Conservation (phyloP, 2,329 filamentous ascomycete species). For the Trichoderma sp. region DNA sequence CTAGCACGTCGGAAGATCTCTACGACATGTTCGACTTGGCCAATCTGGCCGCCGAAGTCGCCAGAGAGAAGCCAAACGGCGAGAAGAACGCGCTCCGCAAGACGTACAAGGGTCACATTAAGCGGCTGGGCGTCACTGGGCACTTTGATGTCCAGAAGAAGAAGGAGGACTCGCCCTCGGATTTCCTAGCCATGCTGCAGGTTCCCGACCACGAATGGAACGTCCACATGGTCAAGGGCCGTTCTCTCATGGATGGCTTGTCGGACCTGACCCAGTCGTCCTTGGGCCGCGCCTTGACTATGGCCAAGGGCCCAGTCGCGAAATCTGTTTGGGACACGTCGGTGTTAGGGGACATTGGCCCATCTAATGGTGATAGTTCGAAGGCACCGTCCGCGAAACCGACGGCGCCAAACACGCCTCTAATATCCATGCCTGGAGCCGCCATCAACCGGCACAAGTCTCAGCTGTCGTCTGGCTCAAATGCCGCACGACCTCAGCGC, state of each 20-base stretch:
- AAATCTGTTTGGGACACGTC: constrained; percentile 57
- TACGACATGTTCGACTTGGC: constrained; percentile 58
- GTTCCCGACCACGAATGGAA: constrained; percentile 58
- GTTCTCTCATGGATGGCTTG: constrained; percentile 55
- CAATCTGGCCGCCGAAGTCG: constrained; percentile 58
- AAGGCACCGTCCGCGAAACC: constrained; percentile 46
- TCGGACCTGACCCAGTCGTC: constrained; percentile 42
- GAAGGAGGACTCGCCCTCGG: constrained; percentile 49
- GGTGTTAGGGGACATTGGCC: constrained; percentile 56
- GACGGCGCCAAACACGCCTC: constrained; percentile 54
- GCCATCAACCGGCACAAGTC: constrained; percentile 39
- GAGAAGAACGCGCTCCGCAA: constrained; percentile 66
- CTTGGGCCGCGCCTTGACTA: constrained; percentile 52
- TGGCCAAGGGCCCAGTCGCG: constrained; percentile 57
- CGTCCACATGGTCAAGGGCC: constrained; percentile 51
- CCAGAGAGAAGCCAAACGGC: constrained; percentile 62
- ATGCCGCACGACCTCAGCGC: constrained; percentile 59
- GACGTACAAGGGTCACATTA: constrained; percentile 68
- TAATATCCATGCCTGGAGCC: constrained; percentile 33
- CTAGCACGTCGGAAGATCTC: constrained; percentile 54
- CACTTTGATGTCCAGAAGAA: constrained; percentile 59
- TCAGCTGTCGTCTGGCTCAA: constrained; percentile 40
- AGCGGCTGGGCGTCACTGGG: constrained; percentile 59
- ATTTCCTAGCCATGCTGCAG: constrained; percentile 52
- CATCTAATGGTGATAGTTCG: constrained; percentile 39